Conservation (phyloP, 306 rosid genomes). For the Gillenia trifoliata region DNA sequence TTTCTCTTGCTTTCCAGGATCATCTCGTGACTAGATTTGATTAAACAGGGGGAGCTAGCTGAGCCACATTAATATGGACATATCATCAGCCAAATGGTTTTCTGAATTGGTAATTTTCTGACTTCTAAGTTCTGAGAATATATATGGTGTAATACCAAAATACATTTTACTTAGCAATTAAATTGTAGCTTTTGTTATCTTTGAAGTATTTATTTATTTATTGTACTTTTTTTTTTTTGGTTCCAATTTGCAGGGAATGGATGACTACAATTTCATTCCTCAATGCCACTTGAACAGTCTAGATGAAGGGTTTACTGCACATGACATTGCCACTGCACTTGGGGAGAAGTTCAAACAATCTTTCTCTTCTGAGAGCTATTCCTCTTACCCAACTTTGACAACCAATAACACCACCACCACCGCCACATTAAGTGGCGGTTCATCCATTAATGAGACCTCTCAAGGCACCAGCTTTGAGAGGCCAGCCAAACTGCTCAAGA, state of each 20-base stretch:
- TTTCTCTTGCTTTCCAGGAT: neutral
- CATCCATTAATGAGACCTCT: conserved; percentile 27
- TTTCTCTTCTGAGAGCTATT: conserved; percentile 37
- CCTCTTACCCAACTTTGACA: conserved; percentile 24
- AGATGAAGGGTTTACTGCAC: conserved; percentile 28
- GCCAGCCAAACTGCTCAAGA: conserved; percentile 28
- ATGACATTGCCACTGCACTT: conserved; percentile 31
- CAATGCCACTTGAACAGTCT: conserved; percentile 24
- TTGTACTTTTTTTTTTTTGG: neutral
- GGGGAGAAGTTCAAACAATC: conserved; percentile 24
- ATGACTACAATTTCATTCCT: conserved; percentile 34
- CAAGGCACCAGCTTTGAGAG: conserved; percentile 22
- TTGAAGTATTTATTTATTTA: no score
- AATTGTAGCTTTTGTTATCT: neutral
- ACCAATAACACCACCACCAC: conserved; percentile 13
- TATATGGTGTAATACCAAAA: neutral
- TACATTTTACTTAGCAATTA: neutral
- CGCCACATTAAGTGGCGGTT: conserved; percentile 29
- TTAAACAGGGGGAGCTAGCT: neutral
- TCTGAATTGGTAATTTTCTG: conserved; percentile 45
- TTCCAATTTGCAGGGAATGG: conserved; percentile 37
- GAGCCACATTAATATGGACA: conserved; percentile 26
- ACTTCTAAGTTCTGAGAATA: neutral
- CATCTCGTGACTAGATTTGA: neutral
- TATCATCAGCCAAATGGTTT: conserved; percentile 37